Conservation (phyloP, 2,329 filamentous ascomycete species). For the Colletotrichum horii region DNA sequence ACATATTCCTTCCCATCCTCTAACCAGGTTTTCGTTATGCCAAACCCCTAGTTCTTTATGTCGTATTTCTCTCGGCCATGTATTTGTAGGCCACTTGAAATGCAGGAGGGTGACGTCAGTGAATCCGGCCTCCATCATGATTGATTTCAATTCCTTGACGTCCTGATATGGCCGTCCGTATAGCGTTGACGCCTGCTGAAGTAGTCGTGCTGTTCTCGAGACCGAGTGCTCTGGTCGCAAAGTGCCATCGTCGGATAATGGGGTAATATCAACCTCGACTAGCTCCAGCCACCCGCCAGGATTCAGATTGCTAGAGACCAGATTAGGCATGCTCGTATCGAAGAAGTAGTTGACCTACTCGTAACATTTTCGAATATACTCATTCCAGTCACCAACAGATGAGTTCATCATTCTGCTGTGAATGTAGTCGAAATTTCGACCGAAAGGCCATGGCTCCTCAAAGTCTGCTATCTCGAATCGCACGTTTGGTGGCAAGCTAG, state of each 20-base stretch:
- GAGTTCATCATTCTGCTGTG: constrained; percentile 61
- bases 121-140: constrained; percentile 57
- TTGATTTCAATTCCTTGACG: constrained; percentile 32
- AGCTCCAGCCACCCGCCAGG: constrained; percentile 42
- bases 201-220: constrained; percentile 33
- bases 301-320: not conserved
- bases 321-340: not conserved
- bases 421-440: constrained; percentile 60
- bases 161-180: constrained; percentile 33
- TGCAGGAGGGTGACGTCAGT: constrained; percentile 52
- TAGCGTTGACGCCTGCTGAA: constrained; percentile 33
- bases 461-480: constrained; percentile 44
- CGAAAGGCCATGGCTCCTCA: constrained; percentile 28
- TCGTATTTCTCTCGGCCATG: constrained; percentile 55
- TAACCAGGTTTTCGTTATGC: constrained; percentile 22
- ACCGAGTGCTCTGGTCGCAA: constrained; percentile 23
- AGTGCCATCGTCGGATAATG: constrained; percentile 46
- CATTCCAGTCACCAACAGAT: constrained; percentile 57
- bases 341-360: constrained; percentile 24
- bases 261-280: constrained; percentile 43
- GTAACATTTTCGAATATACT: constrained; percentile 52
- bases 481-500: constrained; percentile 42
- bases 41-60: constrained; percentile 53
- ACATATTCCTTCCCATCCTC: constrained; percentile 28
- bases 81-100: constrained; percentile 54